A percentile compares a stretch with the other conserved stretches of the same genome.
Evolutionary conservation across 352 stramenopile genomes (phyloP).

Genomic region (Aphanomyces cochlioides): DNA sequence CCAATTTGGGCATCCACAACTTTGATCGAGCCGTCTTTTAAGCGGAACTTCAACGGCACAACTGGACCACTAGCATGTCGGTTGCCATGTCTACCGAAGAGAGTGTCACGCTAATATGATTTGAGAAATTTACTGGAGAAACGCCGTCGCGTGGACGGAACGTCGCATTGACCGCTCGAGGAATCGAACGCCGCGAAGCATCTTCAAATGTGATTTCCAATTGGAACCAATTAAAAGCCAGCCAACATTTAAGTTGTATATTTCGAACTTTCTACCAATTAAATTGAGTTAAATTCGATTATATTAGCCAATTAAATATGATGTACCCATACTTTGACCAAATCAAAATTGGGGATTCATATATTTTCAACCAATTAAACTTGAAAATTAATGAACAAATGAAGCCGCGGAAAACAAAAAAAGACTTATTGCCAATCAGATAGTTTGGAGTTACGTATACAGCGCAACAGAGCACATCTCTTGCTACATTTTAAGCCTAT

Average conservation of each 20-base stretch:
- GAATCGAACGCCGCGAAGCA: neutral
- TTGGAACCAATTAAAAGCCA: neutral
- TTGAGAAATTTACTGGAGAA: conserved; percentile 3
- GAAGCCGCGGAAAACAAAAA: no score
- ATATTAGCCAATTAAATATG: neutral
- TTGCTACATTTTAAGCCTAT: no score
- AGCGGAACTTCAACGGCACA: conserved; percentile 73
- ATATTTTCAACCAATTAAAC: conserved; percentile 1
- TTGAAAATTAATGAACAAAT: no score
- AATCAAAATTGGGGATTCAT: no score
- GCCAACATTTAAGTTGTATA: neutral
- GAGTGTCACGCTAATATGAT: neutral
- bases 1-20: conserved; percentile 67
- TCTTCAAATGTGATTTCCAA: neutral
- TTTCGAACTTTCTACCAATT: neutral
- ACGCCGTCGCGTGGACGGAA: conserved; percentile 2
- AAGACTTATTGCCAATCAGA: no score
- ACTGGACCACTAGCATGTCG: conserved; percentile 1
- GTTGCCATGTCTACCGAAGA: conserved; percentile 16
- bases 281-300: neutral
- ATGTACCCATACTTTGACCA: no score
- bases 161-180: neutral
- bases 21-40: conserved; percentile 55
- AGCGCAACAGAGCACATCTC: no score
- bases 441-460: no score